phyloP scores from a whole-genome alignment of 148 eudicot genomes.

The Rheum nobile region DNA sequence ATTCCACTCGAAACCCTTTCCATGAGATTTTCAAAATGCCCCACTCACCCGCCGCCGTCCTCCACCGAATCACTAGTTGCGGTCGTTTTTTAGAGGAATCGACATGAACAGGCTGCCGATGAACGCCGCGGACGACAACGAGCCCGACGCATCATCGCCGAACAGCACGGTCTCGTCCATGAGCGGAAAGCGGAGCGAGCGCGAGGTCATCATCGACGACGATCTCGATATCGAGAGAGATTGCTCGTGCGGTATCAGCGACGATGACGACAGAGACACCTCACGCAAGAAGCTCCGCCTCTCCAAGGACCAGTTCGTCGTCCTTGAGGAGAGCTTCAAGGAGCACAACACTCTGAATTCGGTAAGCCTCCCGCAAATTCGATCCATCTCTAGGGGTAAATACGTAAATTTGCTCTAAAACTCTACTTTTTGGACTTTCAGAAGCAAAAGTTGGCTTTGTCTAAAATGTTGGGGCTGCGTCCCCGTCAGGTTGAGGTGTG shows the following conservation, averaged over 20 bases:
- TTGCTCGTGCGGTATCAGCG: slow-evolving; percentile 43
- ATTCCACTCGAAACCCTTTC: no score
- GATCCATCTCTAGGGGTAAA: neutral
- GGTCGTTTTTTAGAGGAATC: slow-evolving; percentile 44
- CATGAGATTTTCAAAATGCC: no score
- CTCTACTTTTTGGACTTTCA: slow-evolving; percentile 2
- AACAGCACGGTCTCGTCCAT: no score
- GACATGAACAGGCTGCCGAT: slow-evolving; percentile 50
- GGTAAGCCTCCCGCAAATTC: slow-evolving; percentile 24
- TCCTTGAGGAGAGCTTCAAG: slow-evolving; percentile 77
- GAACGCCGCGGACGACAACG: slow-evolving; percentile 37
- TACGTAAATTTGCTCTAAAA: neutral
- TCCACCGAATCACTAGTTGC: no score
- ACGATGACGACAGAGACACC: slow-evolving; percentile 69
- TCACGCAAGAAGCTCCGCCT: slow-evolving; percentile 61
- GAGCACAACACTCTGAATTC: slow-evolving; percentile 84
- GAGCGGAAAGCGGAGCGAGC: slow-evolving; percentile 58
- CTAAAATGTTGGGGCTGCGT: slow-evolving; percentile 65
- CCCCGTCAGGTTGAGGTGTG: slow-evolving; percentile 93
- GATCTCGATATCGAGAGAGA: slow-evolving; percentile 36
- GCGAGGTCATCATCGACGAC: slow-evolving; percentile 22
- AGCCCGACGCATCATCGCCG: slow-evolving; percentile 70
- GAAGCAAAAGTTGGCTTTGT: slow-evolving; percentile 73
- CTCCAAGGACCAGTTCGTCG: slow-evolving; percentile 62
- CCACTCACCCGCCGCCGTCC: no score